These are phyloP conservation scores for Candida germanica DNA, from an alignment of 805 yeast species.

Conservation along the genomic window DNA sequence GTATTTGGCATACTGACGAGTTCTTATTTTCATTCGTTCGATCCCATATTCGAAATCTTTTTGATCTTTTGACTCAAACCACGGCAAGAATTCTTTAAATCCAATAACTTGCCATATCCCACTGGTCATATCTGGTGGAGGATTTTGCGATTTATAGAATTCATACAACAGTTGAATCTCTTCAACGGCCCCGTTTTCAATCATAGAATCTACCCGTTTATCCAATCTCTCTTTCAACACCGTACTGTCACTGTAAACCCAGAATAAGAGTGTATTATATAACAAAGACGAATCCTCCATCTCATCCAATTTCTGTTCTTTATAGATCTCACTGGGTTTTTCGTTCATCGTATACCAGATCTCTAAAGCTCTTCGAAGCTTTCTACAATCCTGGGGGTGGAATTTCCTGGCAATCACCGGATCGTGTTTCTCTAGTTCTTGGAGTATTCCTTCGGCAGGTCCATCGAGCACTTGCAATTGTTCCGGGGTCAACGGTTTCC, in stretches of 20 bases:
- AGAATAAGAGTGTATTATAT: slow-evolving; percentile 65
- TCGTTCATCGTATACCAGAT: slow-evolving; percentile 66
- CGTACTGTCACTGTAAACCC: slow-evolving; percentile 73
- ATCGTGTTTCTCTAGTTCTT: slow-evolving; percentile 52
- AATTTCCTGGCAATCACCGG: slow-evolving; percentile 74
- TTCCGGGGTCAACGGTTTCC: slow-evolving; percentile 28
- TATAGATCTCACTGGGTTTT: slow-evolving; percentile 69
- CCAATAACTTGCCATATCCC: slow-evolving; percentile 97
- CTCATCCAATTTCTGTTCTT: slow-evolving; percentile 49
- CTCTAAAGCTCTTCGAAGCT: slow-evolving; percentile 78
- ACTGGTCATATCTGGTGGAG: slow-evolving; percentile 51
- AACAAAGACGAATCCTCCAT: slow-evolving; percentile 46
- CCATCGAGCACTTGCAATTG: slow-evolving; percentile 50
- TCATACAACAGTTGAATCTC: slow-evolving; percentile 65
- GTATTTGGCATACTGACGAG: slow-evolving; percentile 80
- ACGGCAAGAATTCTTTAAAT: slow-evolving; percentile 83
- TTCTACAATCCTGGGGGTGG: slow-evolving; percentile 86
- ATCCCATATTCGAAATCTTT: slow-evolving; percentile 44
- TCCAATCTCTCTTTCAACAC: slow-evolving; percentile 65
- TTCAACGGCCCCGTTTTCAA: slow-evolving; percentile 59
- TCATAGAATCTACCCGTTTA: slow-evolving; percentile 79
- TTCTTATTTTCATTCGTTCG: slow-evolving; percentile 76
- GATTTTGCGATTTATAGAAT: slow-evolving; percentile 31
- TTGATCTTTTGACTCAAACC: slow-evolving; percentile 34
- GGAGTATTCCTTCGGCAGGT: slow-evolving; percentile 48